A percentile compares a stretch with the other conserved stretches of the same genome.
Conservation (phyloP, 2,329 filamentous ascomycete genomes). For the Leptodontidium sp. region DNA sequence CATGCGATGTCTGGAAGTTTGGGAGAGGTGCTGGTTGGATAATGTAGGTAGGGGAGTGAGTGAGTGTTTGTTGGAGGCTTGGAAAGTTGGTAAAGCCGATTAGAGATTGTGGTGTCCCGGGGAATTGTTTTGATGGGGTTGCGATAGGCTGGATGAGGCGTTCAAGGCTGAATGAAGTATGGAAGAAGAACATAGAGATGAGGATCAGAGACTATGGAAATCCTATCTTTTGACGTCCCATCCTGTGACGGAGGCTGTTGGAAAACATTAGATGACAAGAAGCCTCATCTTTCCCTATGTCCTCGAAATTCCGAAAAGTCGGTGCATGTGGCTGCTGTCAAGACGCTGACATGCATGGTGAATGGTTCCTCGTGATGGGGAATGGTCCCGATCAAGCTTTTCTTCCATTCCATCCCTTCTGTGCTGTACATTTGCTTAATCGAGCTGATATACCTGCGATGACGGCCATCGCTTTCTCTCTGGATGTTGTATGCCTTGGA, state of each 20-base stretch:
- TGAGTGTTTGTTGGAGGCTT: neutral
- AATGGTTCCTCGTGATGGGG: neutral
- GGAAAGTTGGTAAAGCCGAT: neutral
- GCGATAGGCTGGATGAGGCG: neutral
- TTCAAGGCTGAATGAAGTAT: neutral
- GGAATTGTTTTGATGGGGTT: constrained; percentile 1
- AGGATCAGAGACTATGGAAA: neutral
- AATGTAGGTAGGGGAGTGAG: neutral
- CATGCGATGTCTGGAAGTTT: constrained; percentile 7
- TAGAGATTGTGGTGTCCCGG: neutral
- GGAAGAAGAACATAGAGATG: too few species aligned
- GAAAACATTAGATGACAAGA: neutral
- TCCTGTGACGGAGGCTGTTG: neutral
- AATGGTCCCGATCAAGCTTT: neutral
- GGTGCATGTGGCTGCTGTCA: neutral
- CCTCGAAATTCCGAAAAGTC: neutral
- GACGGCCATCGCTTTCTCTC: neutral
- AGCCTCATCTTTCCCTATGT: neutral
- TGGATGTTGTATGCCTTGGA: constrained; percentile 6
- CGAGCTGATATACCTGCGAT: constrained; percentile 7
- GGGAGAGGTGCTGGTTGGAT: constrained; percentile 8
- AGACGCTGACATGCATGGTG: constrained; percentile 11
- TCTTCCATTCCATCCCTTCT: constrained; percentile 13
- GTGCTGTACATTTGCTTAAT: constrained; percentile 15
- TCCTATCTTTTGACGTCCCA: neutral